These are phyloP conservation scores for Amanita jacksonii DNA, from an alignment of 768 basidiomycete species.

Conservation along the genomic window DNA sequence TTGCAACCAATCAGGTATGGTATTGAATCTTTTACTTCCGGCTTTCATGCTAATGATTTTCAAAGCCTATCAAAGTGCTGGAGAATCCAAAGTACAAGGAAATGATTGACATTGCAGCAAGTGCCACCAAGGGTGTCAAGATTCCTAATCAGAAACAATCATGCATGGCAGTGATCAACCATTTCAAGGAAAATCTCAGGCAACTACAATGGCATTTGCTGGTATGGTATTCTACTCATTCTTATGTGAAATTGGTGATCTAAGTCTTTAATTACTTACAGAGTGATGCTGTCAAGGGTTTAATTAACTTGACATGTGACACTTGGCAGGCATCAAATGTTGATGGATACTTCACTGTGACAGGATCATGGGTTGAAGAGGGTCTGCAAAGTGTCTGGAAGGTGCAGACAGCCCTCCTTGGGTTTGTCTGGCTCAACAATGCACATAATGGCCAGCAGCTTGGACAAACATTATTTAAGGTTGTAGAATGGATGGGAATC, in stretches of 20 bases:
- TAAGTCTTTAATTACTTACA: background rate
- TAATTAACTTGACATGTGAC: background rate
- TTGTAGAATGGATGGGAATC: conserved; percentile 19
- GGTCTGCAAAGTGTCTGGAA: conserved; percentile 15
- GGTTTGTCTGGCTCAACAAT: conserved; percentile 25
- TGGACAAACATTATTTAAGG: conserved; percentile 23
- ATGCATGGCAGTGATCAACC: conserved; percentile 17
- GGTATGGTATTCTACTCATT: background rate
- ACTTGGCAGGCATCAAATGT: conserved; percentile 14
- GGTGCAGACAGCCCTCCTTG: conserved; percentile 20
- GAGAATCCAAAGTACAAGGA: conserved; percentile 18
- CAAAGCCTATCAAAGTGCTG: conserved; percentile 23
- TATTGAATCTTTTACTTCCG: background rate
- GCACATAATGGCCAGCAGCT: conserved; percentile 26
- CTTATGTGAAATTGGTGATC: background rate
- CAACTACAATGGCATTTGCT: background rate
- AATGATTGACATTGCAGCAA: conserved; percentile 28
- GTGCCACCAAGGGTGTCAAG: conserved; percentile 26
- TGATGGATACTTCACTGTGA: conserved; percentile 30
- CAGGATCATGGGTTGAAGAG: conserved; percentile 30
- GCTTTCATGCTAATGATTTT: background rate
- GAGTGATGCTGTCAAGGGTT: conserved; percentile 1
- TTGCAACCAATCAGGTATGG: conserved; percentile 29
- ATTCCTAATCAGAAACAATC: conserved; percentile 22
- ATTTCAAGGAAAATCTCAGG: conserved; percentile 16